phyloP scores from a whole-genome alignment of 2,329 filamentous ascomycete species.

The Fusarium subtropicale region DNA sequence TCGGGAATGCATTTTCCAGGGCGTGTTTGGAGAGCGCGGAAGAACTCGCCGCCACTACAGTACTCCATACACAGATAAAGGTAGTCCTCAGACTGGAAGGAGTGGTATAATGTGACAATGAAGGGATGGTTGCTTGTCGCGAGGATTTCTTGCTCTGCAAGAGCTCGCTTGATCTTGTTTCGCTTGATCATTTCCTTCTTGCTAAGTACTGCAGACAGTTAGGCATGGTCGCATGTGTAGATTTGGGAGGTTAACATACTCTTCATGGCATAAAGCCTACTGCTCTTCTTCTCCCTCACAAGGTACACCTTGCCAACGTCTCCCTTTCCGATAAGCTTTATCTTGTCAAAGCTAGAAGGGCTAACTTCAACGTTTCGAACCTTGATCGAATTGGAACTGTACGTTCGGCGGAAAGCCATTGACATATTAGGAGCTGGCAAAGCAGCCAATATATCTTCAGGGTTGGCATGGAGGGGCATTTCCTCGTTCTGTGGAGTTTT shows the following conservation, averaged over 20 bases:
- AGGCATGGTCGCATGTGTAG: constrained; percentile 44
- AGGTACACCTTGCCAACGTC: constrained; percentile 99
- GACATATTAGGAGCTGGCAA: constrained; percentile 75
- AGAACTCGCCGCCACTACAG: constrained; percentile 98
- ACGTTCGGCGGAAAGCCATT: constrained; percentile 89
- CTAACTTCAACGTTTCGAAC: constrained; percentile 96
- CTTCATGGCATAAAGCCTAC: constrained; percentile 97
- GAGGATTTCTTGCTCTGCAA: constrained; percentile 97
- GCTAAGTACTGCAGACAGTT: constrained; percentile 79
- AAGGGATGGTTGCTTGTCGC: constrained; percentile 99
- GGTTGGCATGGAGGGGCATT: constrained; percentile 55
- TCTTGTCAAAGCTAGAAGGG: constrained; percentile 97
- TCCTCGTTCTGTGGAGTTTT: constrained; percentile 40
- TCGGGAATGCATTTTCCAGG: constrained; percentile 98
- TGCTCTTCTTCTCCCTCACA: constrained; percentile 97
- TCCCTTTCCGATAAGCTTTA: constrained; percentile 98
- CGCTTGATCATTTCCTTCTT: constrained; percentile 99
- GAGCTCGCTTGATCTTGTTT: constrained; percentile 98
- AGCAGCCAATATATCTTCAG: constrained; percentile 66
- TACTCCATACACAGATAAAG: constrained; percentile 99
- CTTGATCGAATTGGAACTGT: constrained; percentile 99
- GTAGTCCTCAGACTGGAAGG: constrained; percentile 98
- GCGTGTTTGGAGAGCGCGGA: constrained; percentile 93
- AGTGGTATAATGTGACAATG: constrained; percentile 98
- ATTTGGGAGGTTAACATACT: constrained; percentile 64